phyloP scores from a whole-genome alignment of 768 basidiomycete genomes.

The Collybia nuda region DNA sequence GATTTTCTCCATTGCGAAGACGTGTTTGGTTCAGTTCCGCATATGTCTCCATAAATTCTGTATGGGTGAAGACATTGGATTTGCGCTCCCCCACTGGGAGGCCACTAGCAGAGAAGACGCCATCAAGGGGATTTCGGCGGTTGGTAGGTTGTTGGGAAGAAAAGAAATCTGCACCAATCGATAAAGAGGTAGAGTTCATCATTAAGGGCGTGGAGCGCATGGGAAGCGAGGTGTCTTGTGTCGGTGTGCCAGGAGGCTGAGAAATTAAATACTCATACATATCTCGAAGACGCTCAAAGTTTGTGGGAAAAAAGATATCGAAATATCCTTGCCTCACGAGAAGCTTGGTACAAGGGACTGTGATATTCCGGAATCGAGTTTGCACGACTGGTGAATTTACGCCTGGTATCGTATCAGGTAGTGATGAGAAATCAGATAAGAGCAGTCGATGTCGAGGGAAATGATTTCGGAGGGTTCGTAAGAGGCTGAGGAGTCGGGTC shows the following conservation, averaged over 20 bases:
- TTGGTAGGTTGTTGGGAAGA: constrained; percentile 58
- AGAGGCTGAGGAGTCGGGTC: constrained; percentile 82
- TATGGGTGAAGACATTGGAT: constrained; percentile 83
- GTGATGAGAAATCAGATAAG: constrained; percentile 86
- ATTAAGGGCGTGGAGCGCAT: constrained; percentile 53
- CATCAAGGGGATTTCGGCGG: constrained; percentile 64
- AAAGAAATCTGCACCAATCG: constrained; percentile 68
- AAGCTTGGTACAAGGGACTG: constrained; percentile 87
- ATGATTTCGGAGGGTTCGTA: constrained; percentile 75
- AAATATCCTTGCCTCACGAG: constrained; percentile 95
- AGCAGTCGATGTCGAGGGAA: constrained; percentile 95
- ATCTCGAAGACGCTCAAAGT: constrained; percentile 80
- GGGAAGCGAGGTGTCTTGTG: constrained; percentile 25
- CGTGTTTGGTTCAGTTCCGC: constrained; percentile 72
- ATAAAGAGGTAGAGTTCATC: constrained; percentile 46
- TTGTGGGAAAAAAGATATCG: constrained; percentile 98
- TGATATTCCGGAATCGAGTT: constrained; percentile 81
- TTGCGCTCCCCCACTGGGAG: constrained; percentile 79
- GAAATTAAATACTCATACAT: constrained; percentile 88
- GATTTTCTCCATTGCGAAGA: constrained; percentile 82
- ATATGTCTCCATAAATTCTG: constrained; percentile 86
- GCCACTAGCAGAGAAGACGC: constrained; percentile 73
- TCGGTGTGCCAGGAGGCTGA: constrained; percentile 38
- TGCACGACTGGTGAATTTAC: constrained; percentile 90
- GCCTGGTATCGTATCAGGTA: constrained; percentile 85